Evolutionary conservation across 106 monocot species (phyloP).

Genomic region (Phalaenopsis equestris): DNA sequence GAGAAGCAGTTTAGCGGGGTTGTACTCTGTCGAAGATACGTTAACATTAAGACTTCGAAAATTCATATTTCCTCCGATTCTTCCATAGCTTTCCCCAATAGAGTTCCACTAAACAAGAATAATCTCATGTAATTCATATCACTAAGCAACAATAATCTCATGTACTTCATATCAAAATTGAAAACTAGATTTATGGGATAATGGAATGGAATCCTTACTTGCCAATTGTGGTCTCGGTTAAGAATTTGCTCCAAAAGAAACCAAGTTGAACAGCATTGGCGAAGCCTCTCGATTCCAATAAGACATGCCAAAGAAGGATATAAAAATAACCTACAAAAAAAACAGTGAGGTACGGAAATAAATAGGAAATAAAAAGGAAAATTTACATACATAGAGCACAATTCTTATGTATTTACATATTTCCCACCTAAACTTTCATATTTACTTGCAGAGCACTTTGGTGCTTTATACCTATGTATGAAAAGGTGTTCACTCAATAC

Average conservation of each 20-base stretch:
- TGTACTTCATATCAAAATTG: neutral
- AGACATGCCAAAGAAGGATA: conserved; percentile 82
- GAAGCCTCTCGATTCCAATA: conserved; percentile 88
- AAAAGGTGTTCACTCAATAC: too few relatives aligned
- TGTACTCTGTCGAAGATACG: conserved; percentile 36
- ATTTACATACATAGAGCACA: too few relatives aligned
- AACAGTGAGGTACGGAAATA: neutral
- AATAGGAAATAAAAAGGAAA: neutral
- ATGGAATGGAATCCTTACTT: conserved; percentile 27
- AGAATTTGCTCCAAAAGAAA: conserved; percentile 92
- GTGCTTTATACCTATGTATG: too few relatives aligned
- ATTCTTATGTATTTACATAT: too few relatives aligned
- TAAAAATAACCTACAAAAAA: conserved; percentile 48
- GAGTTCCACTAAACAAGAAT: conserved; percentile 57
- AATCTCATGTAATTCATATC: neutral
- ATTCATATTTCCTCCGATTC: conserved; percentile 21
- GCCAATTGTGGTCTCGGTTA: conserved; percentile 63
- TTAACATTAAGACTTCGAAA: conserved; percentile 24
- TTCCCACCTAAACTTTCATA: too few relatives aligned
- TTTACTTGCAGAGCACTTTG: too few relatives aligned
- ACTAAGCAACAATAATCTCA: conserved; percentile 20
- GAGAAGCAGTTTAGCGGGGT: conserved; percentile 69
- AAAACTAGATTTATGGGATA: neutral
- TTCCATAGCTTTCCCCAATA: conserved; percentile 35
- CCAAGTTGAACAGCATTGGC: conserved; percentile 78